Percentiles rank a stretch among this genome's conserved stretches.
Evolutionary conservation across 2,329 filamentous ascomycete species (phyloP).

Genomic region (Phyllosticta citriasiana): DNA sequence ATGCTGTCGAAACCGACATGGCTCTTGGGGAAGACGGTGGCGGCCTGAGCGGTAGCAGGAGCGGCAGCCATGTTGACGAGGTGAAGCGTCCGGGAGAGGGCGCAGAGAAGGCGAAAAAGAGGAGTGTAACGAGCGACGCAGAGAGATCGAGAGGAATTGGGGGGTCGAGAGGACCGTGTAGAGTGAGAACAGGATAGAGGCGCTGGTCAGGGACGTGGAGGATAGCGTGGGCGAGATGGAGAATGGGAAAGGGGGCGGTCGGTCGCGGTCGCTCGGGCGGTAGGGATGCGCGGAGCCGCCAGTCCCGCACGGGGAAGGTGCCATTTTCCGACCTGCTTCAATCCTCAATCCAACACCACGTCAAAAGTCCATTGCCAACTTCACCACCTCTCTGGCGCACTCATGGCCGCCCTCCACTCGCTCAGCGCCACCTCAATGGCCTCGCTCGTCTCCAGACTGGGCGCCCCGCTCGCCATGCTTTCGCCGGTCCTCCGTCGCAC

Average conservation of each 20-base stretch:
- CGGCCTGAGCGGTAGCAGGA: slow-evolving; percentile 37
- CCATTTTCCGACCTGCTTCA: neutral
- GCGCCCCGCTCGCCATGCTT: slow-evolving; percentile 5
- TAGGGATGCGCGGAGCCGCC: slow-evolving; percentile 5
- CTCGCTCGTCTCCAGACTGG: slow-evolving; percentile 21
- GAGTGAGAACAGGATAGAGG: neutral
- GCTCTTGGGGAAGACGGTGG: slow-evolving; percentile 73
- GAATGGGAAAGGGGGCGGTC: slow-evolving; percentile 11
- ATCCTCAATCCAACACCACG: neutral
- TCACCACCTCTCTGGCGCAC: slow-evolving; percentile 22
- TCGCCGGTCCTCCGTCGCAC: slow-evolving; percentile 36
- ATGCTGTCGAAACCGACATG: slow-evolving; percentile 99
- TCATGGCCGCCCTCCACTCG: slow-evolving; percentile 5
- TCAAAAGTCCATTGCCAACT: slow-evolving; percentile 36
- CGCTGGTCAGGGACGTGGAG: slow-evolving; percentile 4
- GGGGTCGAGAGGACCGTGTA: slow-evolving; percentile 12
- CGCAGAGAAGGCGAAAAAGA: slow-evolving; percentile 7
- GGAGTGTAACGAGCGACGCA: slow-evolving; percentile 3
- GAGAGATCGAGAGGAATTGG: slow-evolving; percentile 13
- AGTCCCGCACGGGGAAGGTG: neutral
- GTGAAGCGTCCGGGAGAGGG: slow-evolving; percentile 13
- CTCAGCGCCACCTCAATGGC: neutral
- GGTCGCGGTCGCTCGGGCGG: neutral
- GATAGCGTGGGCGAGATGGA: slow-evolving; percentile 5
- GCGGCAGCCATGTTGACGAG: slow-evolving; percentile 50